Base-by-base conservation (phyloP, 208 protist species). In the Leishmania gerbilli region DNA sequence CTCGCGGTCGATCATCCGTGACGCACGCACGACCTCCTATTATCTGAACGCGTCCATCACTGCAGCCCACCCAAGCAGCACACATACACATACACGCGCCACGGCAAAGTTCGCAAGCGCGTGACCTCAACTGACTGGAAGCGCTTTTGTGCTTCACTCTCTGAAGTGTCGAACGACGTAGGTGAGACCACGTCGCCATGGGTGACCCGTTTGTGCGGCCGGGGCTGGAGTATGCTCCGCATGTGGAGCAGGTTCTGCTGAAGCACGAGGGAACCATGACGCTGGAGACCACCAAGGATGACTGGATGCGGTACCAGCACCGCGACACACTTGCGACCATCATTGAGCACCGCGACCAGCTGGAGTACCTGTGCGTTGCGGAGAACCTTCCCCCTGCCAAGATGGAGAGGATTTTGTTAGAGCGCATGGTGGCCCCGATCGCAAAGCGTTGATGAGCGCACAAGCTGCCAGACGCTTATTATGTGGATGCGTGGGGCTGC, bases 191-290 rank as follows among this genome's bases (percentile, higher is more conserved):
- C 27, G 4, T 56, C 34, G n/a, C 47, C 15, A 89, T 98, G 95
- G 95, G 95, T n/a, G 95, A 98, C 76, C 95, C 95, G 6, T 96
- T 96, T 85, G 95, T 98, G 69, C 89, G 92, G 0, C 93, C 93
- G 24, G 95, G 95, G 4, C 80, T 98, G 77, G 86, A 93, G 83
- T 98, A 96, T 74, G 87, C 92, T 67, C 91, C 93, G 24, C 91
- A 96, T 74, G 88, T 96, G 74, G 95, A 98, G 83, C 82, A 92
- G 84, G 92, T 93, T 31, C 85, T 98, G 62, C 89, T 97, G 51
- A 88, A 90, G 71, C 82, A 98, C 64, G 93, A 96, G 64, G 95
- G 95, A 45, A 98, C 95, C 21, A 87, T 96, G 78, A 95, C 90
- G 31, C 51, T 95, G 21, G 89, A 92, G 58, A 95, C 89, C 19